phyloP scores from a whole-genome alignment of 306 rosid genomes.

The Dalbergia oliveri region DNA sequence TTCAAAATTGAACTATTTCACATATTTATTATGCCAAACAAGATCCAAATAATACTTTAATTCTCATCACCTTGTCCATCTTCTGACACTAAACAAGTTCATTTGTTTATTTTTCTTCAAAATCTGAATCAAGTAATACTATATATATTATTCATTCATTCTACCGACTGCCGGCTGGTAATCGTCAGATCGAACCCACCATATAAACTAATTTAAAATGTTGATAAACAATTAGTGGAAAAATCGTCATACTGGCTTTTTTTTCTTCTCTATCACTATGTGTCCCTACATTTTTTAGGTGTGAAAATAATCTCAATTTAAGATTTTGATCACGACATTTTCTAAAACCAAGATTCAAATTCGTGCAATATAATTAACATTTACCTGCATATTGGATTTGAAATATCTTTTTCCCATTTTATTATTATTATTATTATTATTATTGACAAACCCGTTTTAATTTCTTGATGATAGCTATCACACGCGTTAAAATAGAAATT shows the following conservation, averaged over 20 bases:
- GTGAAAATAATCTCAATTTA: neutral
- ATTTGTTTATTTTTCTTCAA: slow-evolving; percentile 27
- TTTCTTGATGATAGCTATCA: slow-evolving; percentile 13
- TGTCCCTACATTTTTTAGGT: neutral
- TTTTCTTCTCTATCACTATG: neutral
- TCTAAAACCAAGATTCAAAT: neutral
- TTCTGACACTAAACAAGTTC: slow-evolving; percentile 41
- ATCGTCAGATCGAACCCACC: slow-evolving; percentile 20
- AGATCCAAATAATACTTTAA: slow-evolving; percentile 22
- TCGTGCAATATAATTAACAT: neutral
- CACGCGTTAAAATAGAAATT: neutral
- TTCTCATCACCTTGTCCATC: neutral
- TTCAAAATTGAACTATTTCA: neutral
- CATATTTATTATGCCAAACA: slow-evolving; percentile 6
- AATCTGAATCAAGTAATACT: neutral
- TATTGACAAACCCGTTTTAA: neutral
- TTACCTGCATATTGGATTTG: slow-evolving; percentile 10
- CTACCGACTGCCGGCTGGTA: neutral
- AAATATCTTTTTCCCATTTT: neutral
- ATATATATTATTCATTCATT: neutral
- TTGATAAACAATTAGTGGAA: slow-evolving; percentile 3
- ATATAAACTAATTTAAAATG: slow-evolving; percentile 16
- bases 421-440: too few relatives aligned
- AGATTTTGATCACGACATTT: neutral
- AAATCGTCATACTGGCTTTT: neutral